These are phyloP conservation scores for Fusarium ambrosium DNA, from an alignment of 2,329 filamentous ascomycete genomes.

Conservation along the genomic window DNA sequence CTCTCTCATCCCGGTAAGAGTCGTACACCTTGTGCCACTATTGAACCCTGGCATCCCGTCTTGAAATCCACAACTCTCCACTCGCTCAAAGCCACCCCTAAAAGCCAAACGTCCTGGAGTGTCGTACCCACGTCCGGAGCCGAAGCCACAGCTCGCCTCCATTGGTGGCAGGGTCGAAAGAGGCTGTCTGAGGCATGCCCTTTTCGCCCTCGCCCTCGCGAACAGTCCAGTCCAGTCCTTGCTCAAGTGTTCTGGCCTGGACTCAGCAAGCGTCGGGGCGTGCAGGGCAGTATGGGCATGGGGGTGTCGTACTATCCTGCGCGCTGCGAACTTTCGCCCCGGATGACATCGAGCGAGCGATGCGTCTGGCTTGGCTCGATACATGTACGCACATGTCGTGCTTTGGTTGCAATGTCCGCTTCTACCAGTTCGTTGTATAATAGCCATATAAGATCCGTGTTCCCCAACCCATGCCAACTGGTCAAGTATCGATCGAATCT, in stretches of 20 bases:
- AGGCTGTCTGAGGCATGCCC: conserved; percentile 45
- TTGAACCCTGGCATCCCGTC: conserved; percentile 37
- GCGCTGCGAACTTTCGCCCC: conserved; percentile 25
- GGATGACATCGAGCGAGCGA: conserved; percentile 41
- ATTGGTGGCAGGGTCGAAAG: conserved; percentile 40
- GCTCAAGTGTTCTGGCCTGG: conserved; percentile 31
- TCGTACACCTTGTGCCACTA: conserved; percentile 28
- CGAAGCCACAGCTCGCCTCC: conserved; percentile 44
- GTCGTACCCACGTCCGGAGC: conserved; percentile 43
- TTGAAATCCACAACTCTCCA: conserved; percentile 34
- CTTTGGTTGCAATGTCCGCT: conserved; percentile 35
- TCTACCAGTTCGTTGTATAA: conserved; percentile 36
- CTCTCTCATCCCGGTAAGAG: conserved; percentile 20
- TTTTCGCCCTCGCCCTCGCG: conserved; percentile 40
- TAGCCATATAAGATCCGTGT: conserved; percentile 44
- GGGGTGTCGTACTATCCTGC: conserved; percentile 41
- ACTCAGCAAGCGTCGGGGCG: conserved; percentile 25
- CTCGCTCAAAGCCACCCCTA: conserved; percentile 41
- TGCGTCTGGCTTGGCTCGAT: conserved; percentile 43
- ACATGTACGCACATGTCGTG: conserved; percentile 33
- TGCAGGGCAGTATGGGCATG: background rate
- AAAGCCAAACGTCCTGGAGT: conserved; percentile 43
- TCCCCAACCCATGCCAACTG: conserved; percentile 28
- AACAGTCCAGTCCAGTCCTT: conserved; percentile 29
- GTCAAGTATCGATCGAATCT: conserved; percentile 5